Conservation (phyloP, 257 asterid species). For the Solanum dulcamara region DNA sequence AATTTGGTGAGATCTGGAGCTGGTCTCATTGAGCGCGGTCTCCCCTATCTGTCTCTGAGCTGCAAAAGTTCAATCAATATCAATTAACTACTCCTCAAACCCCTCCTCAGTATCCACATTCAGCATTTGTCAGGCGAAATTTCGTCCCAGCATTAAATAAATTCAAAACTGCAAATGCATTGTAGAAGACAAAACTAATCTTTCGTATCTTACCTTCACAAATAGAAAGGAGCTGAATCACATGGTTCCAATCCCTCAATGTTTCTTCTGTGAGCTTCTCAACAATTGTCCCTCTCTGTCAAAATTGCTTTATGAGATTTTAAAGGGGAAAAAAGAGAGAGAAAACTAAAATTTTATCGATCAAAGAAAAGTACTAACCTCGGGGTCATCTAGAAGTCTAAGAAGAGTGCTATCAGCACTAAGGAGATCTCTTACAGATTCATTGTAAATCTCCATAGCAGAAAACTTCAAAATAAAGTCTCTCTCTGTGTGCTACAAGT, state of each 20-base stretch:
- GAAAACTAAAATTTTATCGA: not conserved
- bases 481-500: slow-evolving; percentile 66
- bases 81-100: not conserved
- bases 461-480: slow-evolving; percentile 68
- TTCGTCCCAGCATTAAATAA: not conserved
- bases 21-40: slow-evolving; percentile 75
- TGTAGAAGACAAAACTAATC: not conserved
- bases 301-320: slow-evolving; percentile 4
- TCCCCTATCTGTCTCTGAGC: slow-evolving; percentile 96
- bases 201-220: slow-evolving; percentile 56
- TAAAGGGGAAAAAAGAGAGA: not conserved
- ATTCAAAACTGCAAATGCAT: not conserved
- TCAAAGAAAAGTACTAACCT: slow-evolving; percentile 34
- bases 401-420: slow-evolving; percentile 58
- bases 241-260: slow-evolving; percentile 73
- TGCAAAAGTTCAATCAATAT: slow-evolving; percentile 15
- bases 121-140: not conserved
- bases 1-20: slow-evolving; percentile 98
- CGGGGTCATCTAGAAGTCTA: slow-evolving; percentile 90
- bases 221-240: slow-evolving; percentile 58
- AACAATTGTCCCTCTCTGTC: slow-evolving; percentile 78
- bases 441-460: slow-evolving; percentile 94
- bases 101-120: not conserved
- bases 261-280: slow-evolving; percentile 88
- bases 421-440: slow-evolving; percentile 89